A percentile compares a stretch with the other conserved stretches of the same genome.
Conservation (phyloP, 306 rosid species). For the Psophocarpus tetragonolobus region DNA sequence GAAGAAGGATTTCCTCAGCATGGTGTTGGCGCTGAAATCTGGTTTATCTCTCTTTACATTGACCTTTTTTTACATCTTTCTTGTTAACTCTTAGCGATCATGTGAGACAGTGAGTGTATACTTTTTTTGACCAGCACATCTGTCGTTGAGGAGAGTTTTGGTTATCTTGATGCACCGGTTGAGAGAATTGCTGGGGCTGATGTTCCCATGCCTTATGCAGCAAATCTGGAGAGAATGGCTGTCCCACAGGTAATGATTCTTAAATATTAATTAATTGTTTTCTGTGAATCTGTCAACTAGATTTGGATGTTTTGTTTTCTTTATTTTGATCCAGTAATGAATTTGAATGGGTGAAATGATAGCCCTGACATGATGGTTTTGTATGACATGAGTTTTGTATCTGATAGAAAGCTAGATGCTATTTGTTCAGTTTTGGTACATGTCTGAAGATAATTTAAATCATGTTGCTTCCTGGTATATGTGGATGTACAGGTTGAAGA, state of each 20-base stretch:
- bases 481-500: slow-evolving; percentile 74
- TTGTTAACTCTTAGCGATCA: slow-evolving; percentile 15
- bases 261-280: neutral
- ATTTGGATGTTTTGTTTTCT: neutral
- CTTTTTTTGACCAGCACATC: slow-evolving; percentile 67
- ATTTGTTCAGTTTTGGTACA: slow-evolving; percentile 20
- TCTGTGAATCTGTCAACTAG: neutral
- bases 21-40: slow-evolving; percentile 98
- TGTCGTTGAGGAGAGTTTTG: slow-evolving; percentile 92
- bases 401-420: neutral
- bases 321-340: slow-evolving; percentile 1
- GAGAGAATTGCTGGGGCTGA: slow-evolving; percentile 97
- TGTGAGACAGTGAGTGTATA: slow-evolving; percentile 4
- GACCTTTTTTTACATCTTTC: neutral
- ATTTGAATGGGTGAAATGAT: slow-evolving; percentile 1
- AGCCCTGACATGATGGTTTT: neutral
- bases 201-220: slow-evolving; percentile 99
- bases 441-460: slow-evolving; percentile 11
- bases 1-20: slow-evolving; percentile 99
- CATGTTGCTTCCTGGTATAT: slow-evolving; percentile 21
- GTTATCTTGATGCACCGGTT: slow-evolving; percentile 95
- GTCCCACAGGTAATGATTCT: slow-evolving; percentile 79
- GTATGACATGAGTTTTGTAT: neutral
- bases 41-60: slow-evolving; percentile 55
- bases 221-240: slow-evolving; percentile 96